Evolutionary conservation across 2,329 filamentous ascomycete species (phyloP), one percentile per base, ranked within the genome.

Genomic region (Leptosphaerulina australis): DNA sequence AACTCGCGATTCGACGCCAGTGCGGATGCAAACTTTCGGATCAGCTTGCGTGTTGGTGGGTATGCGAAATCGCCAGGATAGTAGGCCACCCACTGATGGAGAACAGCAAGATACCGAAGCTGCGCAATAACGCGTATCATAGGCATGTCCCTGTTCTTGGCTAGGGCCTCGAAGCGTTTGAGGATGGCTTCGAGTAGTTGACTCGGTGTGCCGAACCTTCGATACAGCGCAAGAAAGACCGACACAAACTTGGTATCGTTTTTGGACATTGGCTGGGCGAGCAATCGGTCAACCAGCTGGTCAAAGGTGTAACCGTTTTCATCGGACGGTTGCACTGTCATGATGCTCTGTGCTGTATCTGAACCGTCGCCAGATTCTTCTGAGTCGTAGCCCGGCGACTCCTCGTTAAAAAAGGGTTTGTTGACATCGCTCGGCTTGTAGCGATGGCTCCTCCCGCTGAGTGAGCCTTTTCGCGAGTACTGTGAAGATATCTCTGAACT

Each of bases 51-150:
- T 2, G 91, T 95, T 17, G 81, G 81, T 1, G 87, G 82, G 55
- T 88, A 86, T 1, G 91, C 91, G 77, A 97, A 96, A 72, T 99
- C 94, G 12, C 91, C 93, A 0, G 94, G 92, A 71, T 97, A 97
- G 33, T 87, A 79, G 12, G 87, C 86, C 1, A 96, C 87, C 94
- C 94, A 99, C 69, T 90, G 89, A 4, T 91, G 90, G 50, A 97
- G 78, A 5, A 94, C 85, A 59, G 89, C 87, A 29, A 96, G 86
- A 54, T 93, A 88, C 41, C 92, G 85, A 45, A 96, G 80, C 69
- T 97, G 93, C 4, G 87, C 85, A 6, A 88, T 86, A 30, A 88
- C 92, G 62, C 88, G 90, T 44, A 86, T 86, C 33, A 97, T 82
- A 56, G 89, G 87, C 56, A 85, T 81, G 8, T 80, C 79, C 58